Evolutionary conservation across 2,329 filamentous ascomycete genomes (phyloP), one percentile per base, ranked within the genome.

Genomic region (Cladophialophora carrionii): DNA sequence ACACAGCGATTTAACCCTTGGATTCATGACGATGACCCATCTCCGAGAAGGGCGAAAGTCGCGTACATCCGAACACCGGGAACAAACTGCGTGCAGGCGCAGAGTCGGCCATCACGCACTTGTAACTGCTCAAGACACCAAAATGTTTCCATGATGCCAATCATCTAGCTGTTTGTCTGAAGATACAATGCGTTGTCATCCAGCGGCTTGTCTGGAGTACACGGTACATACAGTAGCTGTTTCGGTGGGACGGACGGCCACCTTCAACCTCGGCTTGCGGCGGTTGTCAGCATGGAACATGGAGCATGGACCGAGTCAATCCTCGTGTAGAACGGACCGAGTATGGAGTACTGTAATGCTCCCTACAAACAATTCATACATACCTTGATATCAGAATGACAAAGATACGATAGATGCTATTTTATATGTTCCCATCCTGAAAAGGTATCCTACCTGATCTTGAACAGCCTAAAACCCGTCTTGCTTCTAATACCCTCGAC

Each of bases 201-300:
- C 3, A 29, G 3, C 3, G 26, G 3, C 26, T 29, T 29, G 41
- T 8, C 41, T 43, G 12, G 41, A 3, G 41, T 14, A n/a, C 41
- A 43, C 2, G 34, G 34, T 41, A n/a, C n/a, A n/a, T n/a, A n/a
- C n/a, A n/a, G n/a, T n/a, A 51, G 48, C 48, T 29, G n/a, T 12
- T 29, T 0, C 20, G 5, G 48, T 14, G 48, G 48, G 48, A 51
- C 46, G 46, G 46, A 7, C 46, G 46, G 46, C 22, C 20, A 4
- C 2, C 48, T 20, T 51, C 48, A 51, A 51, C 48, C 48, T 52
- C 48, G 48, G 48, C 48, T 26, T 20, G 5, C 22, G 48, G 48
- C 48, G 48, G 48, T 52, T 52, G 48, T 52, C 48, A 52, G 48
- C 22, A 52, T 29, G 26, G 26, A 29, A 29, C 26, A 29, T 29